Conservation (phyloP, 371 early-diverging fungal genomes). For the Mortierella sp. region DNA sequence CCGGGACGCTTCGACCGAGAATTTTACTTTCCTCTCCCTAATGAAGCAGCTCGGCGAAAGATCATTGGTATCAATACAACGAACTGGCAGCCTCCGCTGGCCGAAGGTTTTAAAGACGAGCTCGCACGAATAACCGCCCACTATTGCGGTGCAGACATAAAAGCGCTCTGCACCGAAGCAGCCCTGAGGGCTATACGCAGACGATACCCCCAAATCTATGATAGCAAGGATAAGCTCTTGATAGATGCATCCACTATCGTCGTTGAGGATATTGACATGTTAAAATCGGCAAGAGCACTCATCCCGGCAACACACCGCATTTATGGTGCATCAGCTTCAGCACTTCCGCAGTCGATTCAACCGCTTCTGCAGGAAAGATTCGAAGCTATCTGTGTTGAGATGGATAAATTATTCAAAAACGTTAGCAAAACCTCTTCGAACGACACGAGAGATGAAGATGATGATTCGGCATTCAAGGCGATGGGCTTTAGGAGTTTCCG, state of each 20-base stretch:
- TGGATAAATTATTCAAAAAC: slow-evolving; percentile 27
- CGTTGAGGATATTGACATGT: slow-evolving; percentile 63
- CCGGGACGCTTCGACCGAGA: slow-evolving; percentile 80
- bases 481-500: slow-evolving; percentile 50
- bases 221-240: slow-evolving; percentile 58
- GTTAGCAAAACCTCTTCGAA: slow-evolving; percentile 14
- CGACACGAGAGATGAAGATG: slow-evolving; percentile 16
- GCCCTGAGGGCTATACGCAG: slow-evolving; percentile 76
- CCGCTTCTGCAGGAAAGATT: slow-evolving; percentile 52
- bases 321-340: slow-evolving; percentile 53
- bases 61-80: slow-evolving; percentile 57
- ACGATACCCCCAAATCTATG: slow-evolving; percentile 70
- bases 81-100: slow-evolving; percentile 54
- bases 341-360: slow-evolving; percentile 51
- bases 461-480: slow-evolving; percentile 32
- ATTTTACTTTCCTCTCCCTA: slow-evolving; percentile 69
- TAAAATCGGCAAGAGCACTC: slow-evolving; percentile 57
- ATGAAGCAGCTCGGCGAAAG: slow-evolving; percentile 54
- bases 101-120: slow-evolving; percentile 44
- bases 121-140: slow-evolving; percentile 58
- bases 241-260: slow-evolving; percentile 56
- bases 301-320: slow-evolving; percentile 61
- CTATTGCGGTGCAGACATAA: slow-evolving; percentile 70
- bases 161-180: slow-evolving; percentile 82
- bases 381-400: slow-evolving; percentile 7